Evolutionary conservation across 352 stramenopile species (phyloP), one percentile per base, ranked within the genome.

Genomic region (Phytophthora hibernalis): DNA sequence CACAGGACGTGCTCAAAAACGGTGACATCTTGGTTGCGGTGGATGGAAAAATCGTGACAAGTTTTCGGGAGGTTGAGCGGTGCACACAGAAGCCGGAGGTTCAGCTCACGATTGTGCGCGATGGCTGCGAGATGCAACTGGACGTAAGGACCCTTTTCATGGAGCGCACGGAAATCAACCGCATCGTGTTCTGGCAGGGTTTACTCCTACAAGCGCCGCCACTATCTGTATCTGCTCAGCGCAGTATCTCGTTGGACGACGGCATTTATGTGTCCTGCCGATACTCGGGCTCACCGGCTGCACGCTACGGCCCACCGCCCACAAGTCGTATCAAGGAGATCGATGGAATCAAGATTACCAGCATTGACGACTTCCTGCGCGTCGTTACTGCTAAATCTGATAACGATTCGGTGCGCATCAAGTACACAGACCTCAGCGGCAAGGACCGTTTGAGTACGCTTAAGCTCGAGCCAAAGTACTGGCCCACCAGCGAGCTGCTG

Each of bases 121-220:
- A 96, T 54, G 82, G 87, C 12, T 67, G 87, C 8, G 85, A 93
- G 58, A 78, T 85, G 51, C 65, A 85, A 20, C 18, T 96, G 11
- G 56, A 83, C 6, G 73, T 97, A n/a, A 90, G 93, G 60, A 89
- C 88, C 20, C 70, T 94, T 42, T 82, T 84, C 31, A 77, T 97
- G 70, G 79, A 94, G 57, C 85, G 84, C 45, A 94, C 86, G 4
- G 90, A 96, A 68, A 95, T 97, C 40, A 91, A 97, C 52, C 87
- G 92, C 31, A 91, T 98, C 37, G 80, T 98, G 45, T 93, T 97
- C 57, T 98, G 92, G 91, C 88, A 94, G 30, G 93, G 93, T 5
- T 78, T 97, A 24, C 63, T 98, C 38, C 65, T 98, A 5, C 93
- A 98, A 57, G 87, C 84, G 21, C 87, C 91, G 2, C 93, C 95